These are phyloP conservation scores for Effrenium voratum DNA, from an alignment of 73 alveolate genomes.

Conservation along the genomic window DNA sequence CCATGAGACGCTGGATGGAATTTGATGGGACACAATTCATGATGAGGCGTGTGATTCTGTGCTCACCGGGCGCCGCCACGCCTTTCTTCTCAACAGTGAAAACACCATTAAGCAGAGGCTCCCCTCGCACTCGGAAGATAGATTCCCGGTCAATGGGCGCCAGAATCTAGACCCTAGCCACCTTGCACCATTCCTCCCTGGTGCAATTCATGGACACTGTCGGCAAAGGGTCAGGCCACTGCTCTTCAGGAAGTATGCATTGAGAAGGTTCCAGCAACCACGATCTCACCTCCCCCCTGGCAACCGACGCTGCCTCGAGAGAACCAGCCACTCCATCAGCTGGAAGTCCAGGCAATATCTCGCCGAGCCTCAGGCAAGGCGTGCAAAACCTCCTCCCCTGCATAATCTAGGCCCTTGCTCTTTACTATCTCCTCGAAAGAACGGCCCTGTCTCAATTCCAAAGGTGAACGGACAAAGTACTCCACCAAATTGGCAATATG, in stretches of 20 bases:
- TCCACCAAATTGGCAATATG: not conserved
- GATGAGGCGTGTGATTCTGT: not conserved
- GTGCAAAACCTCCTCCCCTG: not conserved
- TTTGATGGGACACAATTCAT: not conserved
- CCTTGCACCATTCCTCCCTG: not conserved
- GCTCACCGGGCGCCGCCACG: not conserved
- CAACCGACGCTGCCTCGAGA: not conserved
- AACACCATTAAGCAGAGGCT: not conserved
- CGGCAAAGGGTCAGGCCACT: conserved; percentile 19
- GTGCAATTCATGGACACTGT: not conserved
- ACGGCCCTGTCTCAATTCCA: not conserved
- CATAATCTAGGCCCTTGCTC: not conserved
- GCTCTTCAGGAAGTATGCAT: not conserved
- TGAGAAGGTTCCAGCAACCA: not conserved
- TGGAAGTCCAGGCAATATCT: not conserved
- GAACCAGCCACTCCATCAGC: not conserved
- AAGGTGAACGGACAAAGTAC: not conserved
- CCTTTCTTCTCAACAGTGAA: not conserved
- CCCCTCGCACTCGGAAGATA: not conserved
- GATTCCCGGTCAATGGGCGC: not conserved
- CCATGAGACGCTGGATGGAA: not conserved
- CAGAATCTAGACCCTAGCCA: not conserved
- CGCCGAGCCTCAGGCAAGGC: conserved; percentile 1
- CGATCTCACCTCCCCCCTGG: not conserved
- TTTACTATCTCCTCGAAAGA: not conserved